Evolutionary conservation across 2,329 filamentous ascomycete genomes (phyloP), one percentile per base, ranked within the genome.

Genomic region (Aureobasidium sp.): DNA sequence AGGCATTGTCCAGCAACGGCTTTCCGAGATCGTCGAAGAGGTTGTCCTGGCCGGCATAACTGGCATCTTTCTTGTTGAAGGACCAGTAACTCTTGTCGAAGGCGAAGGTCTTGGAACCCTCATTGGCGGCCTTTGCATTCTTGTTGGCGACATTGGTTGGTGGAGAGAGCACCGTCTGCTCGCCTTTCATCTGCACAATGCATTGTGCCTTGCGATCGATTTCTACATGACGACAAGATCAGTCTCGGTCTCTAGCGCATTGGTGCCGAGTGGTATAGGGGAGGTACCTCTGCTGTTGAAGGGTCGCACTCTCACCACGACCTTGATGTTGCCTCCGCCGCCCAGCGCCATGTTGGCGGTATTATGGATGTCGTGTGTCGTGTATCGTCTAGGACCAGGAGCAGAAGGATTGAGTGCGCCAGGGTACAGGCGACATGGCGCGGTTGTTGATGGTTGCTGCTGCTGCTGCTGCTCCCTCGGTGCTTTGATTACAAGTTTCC

Each of bases 31-130:
- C 94, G 60, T 86, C 82, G 74, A 96, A 95, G 19, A 99, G 81
- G 71, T 94, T 84, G 64, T 93, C 88, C 74, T 99, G 94, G 19
- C 90, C 91, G 48, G 94, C 93, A 74, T 92, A 99, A 74, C 90
- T 87, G 1, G 84, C 76, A 67, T 91, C 91, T 50, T 81, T 82
- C 69, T 89, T 89, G 77, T 92, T 85, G 76, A 97, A 99, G 59
- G 93, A 97, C 94, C 94, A 99, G 78, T 99, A 99, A 59, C 91
- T 97, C 71, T 87, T 87, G 78, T 99, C 94, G 76, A 97, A 99
- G 53, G 93, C 93, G 75, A 99, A 99, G 1, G 87, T 83, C 75
- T 97, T 97, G 65, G 84, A 81, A 7, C 85, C 87, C 56, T 84
- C 80, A 63, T 87, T 66, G 49, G 75, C 76, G 42, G 75, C 86